These are phyloP conservation scores for Neurospora tetraspora DNA, from an alignment of 495 filamentous ascomycete species.

Conservation along the genomic window DNA sequence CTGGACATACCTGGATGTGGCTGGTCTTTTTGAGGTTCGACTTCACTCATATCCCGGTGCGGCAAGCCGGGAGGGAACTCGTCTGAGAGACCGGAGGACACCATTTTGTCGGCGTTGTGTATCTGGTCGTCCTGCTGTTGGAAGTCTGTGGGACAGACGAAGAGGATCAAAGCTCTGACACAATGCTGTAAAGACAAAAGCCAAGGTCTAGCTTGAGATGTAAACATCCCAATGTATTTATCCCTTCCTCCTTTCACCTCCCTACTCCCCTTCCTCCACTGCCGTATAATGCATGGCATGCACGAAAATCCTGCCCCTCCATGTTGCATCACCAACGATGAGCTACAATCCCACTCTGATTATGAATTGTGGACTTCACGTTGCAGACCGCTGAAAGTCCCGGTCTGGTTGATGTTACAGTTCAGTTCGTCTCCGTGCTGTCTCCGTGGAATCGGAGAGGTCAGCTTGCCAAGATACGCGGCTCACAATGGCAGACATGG, in stretches of 20 bases:
- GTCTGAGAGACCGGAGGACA: background rate
- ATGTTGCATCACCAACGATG: background rate
- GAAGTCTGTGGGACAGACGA: background rate
- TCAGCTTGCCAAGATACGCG: background rate
- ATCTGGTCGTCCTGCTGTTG: background rate
- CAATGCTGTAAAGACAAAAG: background rate
- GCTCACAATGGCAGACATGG: background rate
- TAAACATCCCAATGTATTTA: background rate
- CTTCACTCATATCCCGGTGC: slow-evolving; percentile 2
- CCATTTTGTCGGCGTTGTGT: background rate
- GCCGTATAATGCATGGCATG: background rate
- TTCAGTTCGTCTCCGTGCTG: background rate
- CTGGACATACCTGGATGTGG: slow-evolving; percentile 10
- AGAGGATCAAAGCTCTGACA: background rate
- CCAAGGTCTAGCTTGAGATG: background rate
- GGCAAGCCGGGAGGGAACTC: background rate
- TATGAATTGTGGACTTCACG: background rate
- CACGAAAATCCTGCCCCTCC: background rate
- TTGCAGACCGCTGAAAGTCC: background rate
- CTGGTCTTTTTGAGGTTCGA: slow-evolving; percentile 14
- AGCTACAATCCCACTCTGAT: background rate
- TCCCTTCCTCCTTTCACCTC: background rate
- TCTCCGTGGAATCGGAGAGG: background rate
- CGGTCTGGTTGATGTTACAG: background rate
- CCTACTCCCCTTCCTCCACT: background rate